Evolutionary conservation across 2,329 filamentous ascomycete genomes (phyloP), one percentile per base, ranked within the genome.

Genomic region (Hymenotorrendiella dingleyae): DNA sequence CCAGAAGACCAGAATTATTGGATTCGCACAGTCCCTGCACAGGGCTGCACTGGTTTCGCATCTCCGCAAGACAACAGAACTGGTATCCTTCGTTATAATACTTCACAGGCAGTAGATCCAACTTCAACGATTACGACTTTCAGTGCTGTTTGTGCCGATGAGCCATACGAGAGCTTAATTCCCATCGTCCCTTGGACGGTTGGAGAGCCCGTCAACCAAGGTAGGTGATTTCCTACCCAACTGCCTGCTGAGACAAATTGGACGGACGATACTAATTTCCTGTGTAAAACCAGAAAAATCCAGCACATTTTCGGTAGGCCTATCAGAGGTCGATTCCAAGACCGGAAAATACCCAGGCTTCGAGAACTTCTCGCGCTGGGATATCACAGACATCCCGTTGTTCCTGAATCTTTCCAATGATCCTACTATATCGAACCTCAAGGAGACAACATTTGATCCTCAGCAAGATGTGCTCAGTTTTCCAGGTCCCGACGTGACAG

Each of bases 1-100:
- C 11, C 19, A 20, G 22, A 42, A n/a, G n/a, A n/a, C n/a, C 38
- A 51, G 14, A 65, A 73, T 6, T 79, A 74, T 54, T 82, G 76
- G 74, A 75, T 83, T 65, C 43, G 51, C 10, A 47, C 46, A 10
- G 43, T 42, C 22, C 36, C 39, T 20, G 30, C 47, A 19, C 14
- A 9, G 3, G 40, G 28, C 0, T 50, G 48, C 9, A 22, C 9
- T n/a, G 27, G 16, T 9, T 32, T 37, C 26, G 6, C 7, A 6
- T 12, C n/a, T 6, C 3, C 21, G 23, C 26, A 7, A 4, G 33
- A 37, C 6, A 26, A 37, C 16, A 23, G 33, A 19, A 36, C n/a
- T 20, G 33, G 40, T n/a, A 43, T 43, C 20, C 5, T 43, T 8
- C 24, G 34, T 10, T 43, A 43, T 29, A 26, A 26, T 9, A 21